Evolutionary conservation across 169 alveolate genomes (phyloP).

Genomic region (Plasmodium ovale): DNA sequence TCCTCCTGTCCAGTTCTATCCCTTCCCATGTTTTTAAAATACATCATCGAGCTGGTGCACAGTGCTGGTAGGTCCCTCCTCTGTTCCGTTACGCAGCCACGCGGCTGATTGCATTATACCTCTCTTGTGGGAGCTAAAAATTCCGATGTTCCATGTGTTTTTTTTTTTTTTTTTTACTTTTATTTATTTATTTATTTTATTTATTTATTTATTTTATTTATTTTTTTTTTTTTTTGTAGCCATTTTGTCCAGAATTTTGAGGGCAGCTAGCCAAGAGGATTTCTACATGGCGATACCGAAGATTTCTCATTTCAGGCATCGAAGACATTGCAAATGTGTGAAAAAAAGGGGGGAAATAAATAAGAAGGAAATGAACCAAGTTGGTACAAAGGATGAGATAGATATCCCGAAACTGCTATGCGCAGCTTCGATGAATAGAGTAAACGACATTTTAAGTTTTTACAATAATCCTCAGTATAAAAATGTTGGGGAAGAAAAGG

Average conservation of each 20-base stretch:
- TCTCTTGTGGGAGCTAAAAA: too few species aligned
- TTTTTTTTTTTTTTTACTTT: too few species aligned
- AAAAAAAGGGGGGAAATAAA: background rate
- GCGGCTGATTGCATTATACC: too few species aligned
- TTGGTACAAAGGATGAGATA: background rate
- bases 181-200: too few species aligned
- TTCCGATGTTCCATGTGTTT: too few species aligned
- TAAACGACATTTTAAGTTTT: conserved; percentile 12
- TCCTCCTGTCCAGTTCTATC: conserved; percentile 5
- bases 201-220: background rate
- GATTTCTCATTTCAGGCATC: background rate
- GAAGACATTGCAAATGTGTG: background rate
- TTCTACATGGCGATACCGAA: conserved; percentile 45
- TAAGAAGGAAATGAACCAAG: background rate
- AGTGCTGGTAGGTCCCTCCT: conserved; percentile 2
- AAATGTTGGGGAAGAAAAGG: background rate
- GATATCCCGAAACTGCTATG: conserved; percentile 21
- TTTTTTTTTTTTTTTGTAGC: conserved; percentile 1
- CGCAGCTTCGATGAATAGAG: conserved; percentile 11
- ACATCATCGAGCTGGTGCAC: conserved; percentile 11
- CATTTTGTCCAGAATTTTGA: conserved; percentile 18
- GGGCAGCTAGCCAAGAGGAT: conserved; percentile 40
- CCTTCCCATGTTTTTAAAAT: conserved; percentile 49
- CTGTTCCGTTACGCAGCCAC: too few species aligned
- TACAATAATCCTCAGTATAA: background rate